A percentile compares a stretch with the other conserved stretches of the same genome.
These are phyloP conservation scores for Cladosporium phlei DNA, from an alignment of 2,329 filamentous ascomycete genomes.

Conservation along the genomic window DNA sequence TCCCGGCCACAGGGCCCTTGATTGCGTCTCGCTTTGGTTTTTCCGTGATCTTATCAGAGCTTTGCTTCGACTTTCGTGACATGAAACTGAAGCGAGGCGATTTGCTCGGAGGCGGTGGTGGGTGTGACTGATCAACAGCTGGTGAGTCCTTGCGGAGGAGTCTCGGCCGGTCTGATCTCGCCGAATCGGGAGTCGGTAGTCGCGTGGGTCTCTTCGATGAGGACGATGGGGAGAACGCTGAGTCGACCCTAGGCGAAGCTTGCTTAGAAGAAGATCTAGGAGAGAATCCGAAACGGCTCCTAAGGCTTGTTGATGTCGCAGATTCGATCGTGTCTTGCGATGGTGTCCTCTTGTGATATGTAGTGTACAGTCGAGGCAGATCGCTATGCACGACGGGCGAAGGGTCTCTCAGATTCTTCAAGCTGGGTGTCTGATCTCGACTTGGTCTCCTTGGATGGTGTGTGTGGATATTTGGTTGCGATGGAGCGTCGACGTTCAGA, in stretches of 20 bases:
- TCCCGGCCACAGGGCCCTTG: constrained; percentile 85
- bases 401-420: constrained; percentile 41
- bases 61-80: constrained; percentile 63
- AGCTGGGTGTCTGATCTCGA: constrained; percentile 41
- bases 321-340: constrained; percentile 43
- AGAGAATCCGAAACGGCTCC: constrained; percentile 36
- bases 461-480: constrained; percentile 31
- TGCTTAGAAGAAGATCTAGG: constrained; percentile 30
- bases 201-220: constrained; percentile 20
- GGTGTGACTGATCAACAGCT: constrained; percentile 34
- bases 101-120: constrained; percentile 50
- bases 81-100: constrained; percentile 74
- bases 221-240: constrained; percentile 28
- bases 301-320: constrained; percentile 32
- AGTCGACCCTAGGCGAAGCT: constrained; percentile 29
- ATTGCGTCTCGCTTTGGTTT: constrained; percentile 56
- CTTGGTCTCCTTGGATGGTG: constrained; percentile 42
- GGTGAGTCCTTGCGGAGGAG: constrained; percentile 31
- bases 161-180: constrained; percentile 10
- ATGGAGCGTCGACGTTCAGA: constrained; percentile 58
- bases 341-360: constrained; percentile 47
- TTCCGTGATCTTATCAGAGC: constrained; percentile 48
- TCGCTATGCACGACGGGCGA: constrained; percentile 56
- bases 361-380: constrained; percentile 44
- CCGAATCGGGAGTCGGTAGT: constrained; percentile 17